Evolutionary conservation across 108 stramenopile genomes (phyloP), one percentile per base, ranked within the genome.

Genomic region (Chaetoceros muelleri): DNA sequence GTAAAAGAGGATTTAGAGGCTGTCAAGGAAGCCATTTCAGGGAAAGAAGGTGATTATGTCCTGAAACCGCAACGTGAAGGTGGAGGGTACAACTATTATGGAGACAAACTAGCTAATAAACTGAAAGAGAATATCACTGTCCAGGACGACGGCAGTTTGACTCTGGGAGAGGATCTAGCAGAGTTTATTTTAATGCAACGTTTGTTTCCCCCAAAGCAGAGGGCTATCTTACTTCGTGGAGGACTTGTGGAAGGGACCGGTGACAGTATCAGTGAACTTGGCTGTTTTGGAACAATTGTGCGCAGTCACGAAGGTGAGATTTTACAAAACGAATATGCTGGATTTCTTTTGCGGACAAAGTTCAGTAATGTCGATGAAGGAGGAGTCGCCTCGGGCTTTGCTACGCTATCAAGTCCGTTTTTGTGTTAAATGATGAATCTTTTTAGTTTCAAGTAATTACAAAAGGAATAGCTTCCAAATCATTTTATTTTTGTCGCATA

Each of bases 1-100:
- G 67, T 62, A 23, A 64, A 69, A 8, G 75, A 76, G 29, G 78
- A 79, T 75, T 66, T 83, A 19, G 62, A 44, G 19, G 95, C 95
- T 7, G 78, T 76, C 16, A 62, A 56, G 24, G 78, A 72, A 1
- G 92, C 87, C 0, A 52, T 95, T 23, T 49, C 66, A 31, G 85
- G 82, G 7, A 62, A 57, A 16, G 69, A 82, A 45, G 80, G 59
- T 5, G 49, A 62, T 2, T 99, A 84, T 68, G 98, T 99, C 1
- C 55, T 97, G 34, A 99, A 99, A 74, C 98, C 98, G 24, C 98
- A 99, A 72, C 86, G 98, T 19, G 98, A 98, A 79, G 98, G 98
- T 7, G 98, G 98, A 28, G 98, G 98, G 20, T 95, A 99, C 72
- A 99, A 99, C 65, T 82, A 87, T 51, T 99, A 96, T 54, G 95